These are phyloP conservation scores for Periconia macrospinosa DNA, from an alignment of 2,329 filamentous ascomycete species.

Conservation along the genomic window DNA sequence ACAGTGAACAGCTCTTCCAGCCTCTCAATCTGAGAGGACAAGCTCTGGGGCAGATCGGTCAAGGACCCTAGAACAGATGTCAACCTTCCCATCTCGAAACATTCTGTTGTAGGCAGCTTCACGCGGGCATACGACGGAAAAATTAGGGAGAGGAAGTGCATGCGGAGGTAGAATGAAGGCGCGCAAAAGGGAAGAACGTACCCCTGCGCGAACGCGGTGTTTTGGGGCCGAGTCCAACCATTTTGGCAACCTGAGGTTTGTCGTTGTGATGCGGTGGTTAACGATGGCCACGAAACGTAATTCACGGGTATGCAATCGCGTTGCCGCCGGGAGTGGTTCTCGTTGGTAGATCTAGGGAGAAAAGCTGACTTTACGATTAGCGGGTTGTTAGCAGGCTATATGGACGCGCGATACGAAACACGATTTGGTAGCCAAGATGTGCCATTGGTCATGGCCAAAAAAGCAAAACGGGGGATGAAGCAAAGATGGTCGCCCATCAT, in stretches of 20 bases:
- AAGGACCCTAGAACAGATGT: slow-evolving; percentile 69
- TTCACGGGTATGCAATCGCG: background rate
- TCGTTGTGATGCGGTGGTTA: background rate
- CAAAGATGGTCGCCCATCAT: background rate
- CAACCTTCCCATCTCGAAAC: slow-evolving; percentile 13
- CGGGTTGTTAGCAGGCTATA: background rate
- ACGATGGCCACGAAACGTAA: background rate
- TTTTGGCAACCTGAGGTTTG: slow-evolving; percentile 43
- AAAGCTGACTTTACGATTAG: background rate
- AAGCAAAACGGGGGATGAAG: background rate
- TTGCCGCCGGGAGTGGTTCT: background rate
- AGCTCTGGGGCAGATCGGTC: slow-evolving; percentile 84
- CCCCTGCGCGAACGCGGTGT: slow-evolving; percentile 72
- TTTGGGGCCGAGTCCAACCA: slow-evolving; percentile 66
- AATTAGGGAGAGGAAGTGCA: background rate
- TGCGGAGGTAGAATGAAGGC: background rate
- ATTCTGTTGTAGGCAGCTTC: background rate
- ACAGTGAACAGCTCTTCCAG: slow-evolving; percentile 86
- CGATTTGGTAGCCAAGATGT: background rate
- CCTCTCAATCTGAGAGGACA: slow-evolving; percentile 77
- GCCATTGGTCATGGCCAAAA: background rate
- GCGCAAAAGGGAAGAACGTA: slow-evolving; percentile 41
- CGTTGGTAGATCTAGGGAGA: background rate
- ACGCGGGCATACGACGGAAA: background rate
- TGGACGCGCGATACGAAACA: background rate